Conservation (phyloP, 352 stramenopile species). For the Blastocystis sp. region DNA sequence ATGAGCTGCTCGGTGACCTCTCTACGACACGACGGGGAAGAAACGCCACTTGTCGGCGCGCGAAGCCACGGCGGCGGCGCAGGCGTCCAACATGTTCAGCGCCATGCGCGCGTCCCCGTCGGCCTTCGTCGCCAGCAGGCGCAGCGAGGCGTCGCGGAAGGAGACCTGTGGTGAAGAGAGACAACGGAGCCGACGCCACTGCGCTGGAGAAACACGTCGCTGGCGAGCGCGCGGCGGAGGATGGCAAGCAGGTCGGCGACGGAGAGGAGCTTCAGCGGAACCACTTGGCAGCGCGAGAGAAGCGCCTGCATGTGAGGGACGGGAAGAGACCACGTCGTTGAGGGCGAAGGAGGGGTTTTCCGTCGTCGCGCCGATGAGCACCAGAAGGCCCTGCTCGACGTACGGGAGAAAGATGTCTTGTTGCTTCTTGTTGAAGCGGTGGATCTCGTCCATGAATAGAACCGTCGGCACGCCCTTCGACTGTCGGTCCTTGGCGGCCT, state of each 20-base stretch:
- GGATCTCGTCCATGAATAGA: slow-evolving; percentile 76
- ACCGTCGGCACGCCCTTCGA: slow-evolving; percentile 68
- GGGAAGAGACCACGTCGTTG: slow-evolving; percentile 59
- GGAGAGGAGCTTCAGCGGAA: slow-evolving; percentile 69
- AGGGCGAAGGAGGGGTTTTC: slow-evolving; percentile 77
- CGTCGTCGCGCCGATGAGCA: slow-evolving; percentile 74
- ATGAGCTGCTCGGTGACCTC: slow-evolving; percentile 66
- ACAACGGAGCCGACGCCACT: background rate
- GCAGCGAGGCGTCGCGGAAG: slow-evolving; percentile 65
- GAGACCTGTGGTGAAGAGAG: background rate
- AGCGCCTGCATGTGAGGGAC: background rate
- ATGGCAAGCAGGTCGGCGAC: slow-evolving; percentile 66
- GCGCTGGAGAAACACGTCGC: background rate
- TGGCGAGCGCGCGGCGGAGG: slow-evolving; percentile 65
- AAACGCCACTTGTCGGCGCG: slow-evolving; percentile 63
- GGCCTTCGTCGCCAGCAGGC: slow-evolving; percentile 68
- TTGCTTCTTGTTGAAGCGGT: slow-evolving; percentile 75
- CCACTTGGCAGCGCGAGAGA: slow-evolving; percentile 45
- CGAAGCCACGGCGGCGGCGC: slow-evolving; percentile 60
- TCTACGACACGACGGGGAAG: slow-evolving; percentile 58
- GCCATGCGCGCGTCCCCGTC: slow-evolving; percentile 71
- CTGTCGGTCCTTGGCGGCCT: slow-evolving; percentile 66
- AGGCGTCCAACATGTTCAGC: slow-evolving; percentile 70
- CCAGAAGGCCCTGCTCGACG: slow-evolving; percentile 73
- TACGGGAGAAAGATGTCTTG: slow-evolving; percentile 74